Percentiles rank a stretch among this genome's conserved stretches.
These are phyloP conservation scores for Ambrosiella xylebori DNA, from an alignment of 2,329 filamentous ascomycete genomes.

Conservation along the genomic window DNA sequence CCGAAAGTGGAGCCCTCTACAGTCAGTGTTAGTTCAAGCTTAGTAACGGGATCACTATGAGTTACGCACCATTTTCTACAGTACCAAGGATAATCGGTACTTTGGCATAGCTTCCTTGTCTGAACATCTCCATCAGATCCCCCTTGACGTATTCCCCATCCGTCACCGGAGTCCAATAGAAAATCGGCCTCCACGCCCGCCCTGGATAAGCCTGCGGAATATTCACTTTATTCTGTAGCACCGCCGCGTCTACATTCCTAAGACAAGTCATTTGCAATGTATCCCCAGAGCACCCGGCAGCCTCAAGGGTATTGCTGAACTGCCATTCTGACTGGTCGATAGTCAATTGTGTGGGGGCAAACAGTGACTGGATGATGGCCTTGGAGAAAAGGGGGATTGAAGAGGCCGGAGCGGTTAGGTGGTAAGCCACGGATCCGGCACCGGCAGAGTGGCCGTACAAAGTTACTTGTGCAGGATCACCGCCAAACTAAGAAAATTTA, in stretches of 20 bases:
- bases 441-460: slow-evolving; percentile 28
- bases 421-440: slow-evolving; percentile 29
- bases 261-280: slow-evolving; percentile 26
- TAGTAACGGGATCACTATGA: background rate
- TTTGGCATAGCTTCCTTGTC: slow-evolving; percentile 23
- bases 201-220: slow-evolving; percentile 24
- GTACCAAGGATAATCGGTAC: slow-evolving; percentile 30
- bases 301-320: slow-evolving; percentile 23
- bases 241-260: slow-evolving; percentile 19
- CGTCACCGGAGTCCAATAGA: slow-evolving; percentile 34
- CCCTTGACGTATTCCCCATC: slow-evolving; percentile 30
- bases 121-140: slow-evolving; percentile 25
- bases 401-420: slow-evolving; percentile 28
- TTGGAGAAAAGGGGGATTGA: slow-evolving; percentile 30
- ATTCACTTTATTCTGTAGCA: slow-evolving; percentile 25
- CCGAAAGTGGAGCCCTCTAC: slow-evolving; percentile 31
- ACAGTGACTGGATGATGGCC: slow-evolving; percentile 30
- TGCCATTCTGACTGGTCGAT: slow-evolving; percentile 31
- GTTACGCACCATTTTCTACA: slow-evolving; percentile 25
- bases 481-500: slow-evolving; percentile 24
- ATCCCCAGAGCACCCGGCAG: slow-evolving; percentile 22
- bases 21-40: background rate
- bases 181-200: slow-evolving; percentile 21
- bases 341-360: slow-evolving; percentile 31
- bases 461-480: slow-evolving; percentile 28